These are phyloP conservation scores for Paramecium pentaurelia DNA, from an alignment of 73 alveolate species.

Conservation along the genomic window DNA sequence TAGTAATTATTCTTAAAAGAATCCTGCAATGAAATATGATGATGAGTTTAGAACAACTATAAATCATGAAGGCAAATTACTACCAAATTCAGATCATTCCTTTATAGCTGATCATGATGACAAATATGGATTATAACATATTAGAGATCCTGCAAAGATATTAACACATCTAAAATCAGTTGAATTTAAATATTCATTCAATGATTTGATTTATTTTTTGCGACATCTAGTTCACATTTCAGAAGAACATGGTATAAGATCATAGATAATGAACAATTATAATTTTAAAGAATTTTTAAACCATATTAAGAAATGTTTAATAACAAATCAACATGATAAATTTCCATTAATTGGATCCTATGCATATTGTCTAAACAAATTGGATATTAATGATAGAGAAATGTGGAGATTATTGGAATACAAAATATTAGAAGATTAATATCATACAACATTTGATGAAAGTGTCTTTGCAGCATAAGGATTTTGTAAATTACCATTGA, in stretches of 20 bases:
- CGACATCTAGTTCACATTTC: constrained; percentile 47
- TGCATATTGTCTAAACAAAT: constrained; percentile 44
- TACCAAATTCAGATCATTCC: background rate
- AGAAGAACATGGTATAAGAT: constrained; percentile 30
- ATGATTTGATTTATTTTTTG: constrained; percentile 54
- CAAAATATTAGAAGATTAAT: constrained; percentile 51
- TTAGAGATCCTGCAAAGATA: constrained; percentile 47
- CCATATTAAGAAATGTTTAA: constrained; percentile 36
- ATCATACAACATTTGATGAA: constrained; percentile 53
- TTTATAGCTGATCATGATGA: constrained; percentile 52
- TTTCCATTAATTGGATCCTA: constrained; percentile 55
- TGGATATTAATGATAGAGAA: constrained; percentile 40
- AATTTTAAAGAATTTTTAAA: constrained; percentile 35
- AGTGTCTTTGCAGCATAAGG: constrained; percentile 60
- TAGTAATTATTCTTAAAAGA: background rate
- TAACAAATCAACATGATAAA: background rate
- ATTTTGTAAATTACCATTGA: constrained; percentile 22
- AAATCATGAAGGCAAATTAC: background rate
- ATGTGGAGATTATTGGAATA: constrained; percentile 57
- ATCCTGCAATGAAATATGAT: background rate
- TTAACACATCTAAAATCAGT: constrained; percentile 38
- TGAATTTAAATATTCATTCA: constrained; percentile 28
- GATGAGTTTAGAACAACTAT: background rate
- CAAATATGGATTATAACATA: constrained; percentile 43
- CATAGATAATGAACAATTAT: background rate